phyloP scores from a whole-genome alignment of 202 grass and related monocot genomes.

The Alloteropsis angusta region DNA sequence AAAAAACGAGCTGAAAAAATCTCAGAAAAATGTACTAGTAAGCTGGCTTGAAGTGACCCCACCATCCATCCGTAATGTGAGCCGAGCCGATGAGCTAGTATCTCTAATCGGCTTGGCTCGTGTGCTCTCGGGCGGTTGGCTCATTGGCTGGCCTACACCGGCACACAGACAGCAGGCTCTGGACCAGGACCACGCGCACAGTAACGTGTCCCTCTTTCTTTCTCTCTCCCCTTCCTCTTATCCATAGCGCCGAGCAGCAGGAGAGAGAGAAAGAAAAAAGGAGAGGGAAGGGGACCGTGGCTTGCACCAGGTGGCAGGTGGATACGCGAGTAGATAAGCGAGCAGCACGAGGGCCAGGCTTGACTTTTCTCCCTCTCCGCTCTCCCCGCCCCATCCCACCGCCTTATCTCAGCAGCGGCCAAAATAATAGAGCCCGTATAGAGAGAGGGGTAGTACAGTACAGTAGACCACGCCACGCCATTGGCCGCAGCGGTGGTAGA shows the following conservation, averaged over 20 bases:
- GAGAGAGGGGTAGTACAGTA: neutral
- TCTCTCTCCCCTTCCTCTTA: neutral
- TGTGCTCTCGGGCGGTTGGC: neutral
- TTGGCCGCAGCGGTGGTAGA: neutral
- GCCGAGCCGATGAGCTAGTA: neutral
- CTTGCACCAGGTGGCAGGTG: slow-evolving; percentile 3
- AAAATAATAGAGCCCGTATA: neutral
- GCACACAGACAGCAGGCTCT: neutral
- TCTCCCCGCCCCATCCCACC: neutral
- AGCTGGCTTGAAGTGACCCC: no score
- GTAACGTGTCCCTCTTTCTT: neutral
- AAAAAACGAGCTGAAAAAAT: no score
- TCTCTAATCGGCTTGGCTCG: neutral
- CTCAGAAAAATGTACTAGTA: no score
- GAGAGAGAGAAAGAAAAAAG: no score
- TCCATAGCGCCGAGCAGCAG: neutral
- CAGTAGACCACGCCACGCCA: neutral
- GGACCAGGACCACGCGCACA: neutral
- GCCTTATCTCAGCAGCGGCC: neutral
- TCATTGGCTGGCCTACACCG: neutral
- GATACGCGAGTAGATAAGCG: neutral
- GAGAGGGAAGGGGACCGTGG: neutral
- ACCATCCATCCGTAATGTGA: no score
- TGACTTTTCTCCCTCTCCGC: neutral
- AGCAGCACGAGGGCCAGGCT: slow-evolving; percentile 10